phyloP scores from a whole-genome alignment of 139 green algal genomes.

The Tetraselmis striata region DNA sequence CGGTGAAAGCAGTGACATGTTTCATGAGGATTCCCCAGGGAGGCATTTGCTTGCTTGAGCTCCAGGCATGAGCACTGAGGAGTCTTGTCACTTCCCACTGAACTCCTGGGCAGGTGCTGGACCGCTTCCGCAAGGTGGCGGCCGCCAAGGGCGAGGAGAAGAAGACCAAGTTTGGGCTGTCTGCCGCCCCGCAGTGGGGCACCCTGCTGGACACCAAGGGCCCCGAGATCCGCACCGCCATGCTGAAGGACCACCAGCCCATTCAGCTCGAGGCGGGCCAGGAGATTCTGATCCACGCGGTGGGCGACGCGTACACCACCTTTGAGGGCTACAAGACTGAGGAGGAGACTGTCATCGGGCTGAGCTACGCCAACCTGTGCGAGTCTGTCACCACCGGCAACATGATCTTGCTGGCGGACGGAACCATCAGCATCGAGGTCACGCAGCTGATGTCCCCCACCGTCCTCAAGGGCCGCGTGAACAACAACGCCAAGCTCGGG shows the following conservation, averaged over 20 bases:
- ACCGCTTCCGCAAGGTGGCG: slow-evolving; percentile 45
- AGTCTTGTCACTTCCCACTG: too few relatives aligned
- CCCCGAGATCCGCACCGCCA: slow-evolving; percentile 59
- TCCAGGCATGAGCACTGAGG: too few relatives aligned
- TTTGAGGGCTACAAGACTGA: slow-evolving; percentile 37
- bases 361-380: slow-evolving; percentile 51
- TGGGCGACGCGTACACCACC: slow-evolving; percentile 45
- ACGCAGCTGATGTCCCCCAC: slow-evolving; percentile 30
- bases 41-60: too few relatives aligned
- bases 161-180: slow-evolving; percentile 1
- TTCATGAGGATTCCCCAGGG: too few relatives aligned
- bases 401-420: slow-evolving; percentile 54
- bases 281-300: slow-evolving; percentile 47
- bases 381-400: slow-evolving; percentile 35
- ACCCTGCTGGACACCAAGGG: slow-evolving; percentile 55
- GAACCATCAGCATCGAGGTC: slow-evolving; percentile 42
- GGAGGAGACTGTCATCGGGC: slow-evolving; percentile 41
- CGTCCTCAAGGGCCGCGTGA: slow-evolving; percentile 30
- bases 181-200: neutral
- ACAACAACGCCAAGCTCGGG: slow-evolving; percentile 43
- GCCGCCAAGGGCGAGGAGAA: slow-evolving; percentile 1
- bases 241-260: slow-evolving; percentile 40
- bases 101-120: slow-evolving; percentile 46
- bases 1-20: too few relatives aligned
- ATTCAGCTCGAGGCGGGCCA: slow-evolving; percentile 49